These are phyloP conservation scores for Huntiella bhutanensis DNA, from an alignment of 2,329 filamentous ascomycete species.

Conservation along the genomic window DNA sequence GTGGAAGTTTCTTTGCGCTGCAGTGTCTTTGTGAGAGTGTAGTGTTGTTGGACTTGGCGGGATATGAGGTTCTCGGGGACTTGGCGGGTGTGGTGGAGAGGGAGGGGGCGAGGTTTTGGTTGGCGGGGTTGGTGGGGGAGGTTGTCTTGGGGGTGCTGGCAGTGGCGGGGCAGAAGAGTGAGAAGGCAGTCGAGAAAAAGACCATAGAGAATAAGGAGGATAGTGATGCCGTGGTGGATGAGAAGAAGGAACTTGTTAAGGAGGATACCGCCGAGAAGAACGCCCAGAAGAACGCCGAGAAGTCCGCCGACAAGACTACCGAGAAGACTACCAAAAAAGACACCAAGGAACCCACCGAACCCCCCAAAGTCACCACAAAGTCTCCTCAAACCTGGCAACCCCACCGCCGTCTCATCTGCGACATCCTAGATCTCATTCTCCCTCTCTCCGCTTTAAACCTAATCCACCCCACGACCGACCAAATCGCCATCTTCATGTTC, in stretches of 20 bases:
- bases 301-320: not conserved
- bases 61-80: slow-evolving; percentile 25
- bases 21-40: slow-evolving; percentile 49
- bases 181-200: slow-evolving; percentile 12
- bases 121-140: slow-evolving; percentile 38
- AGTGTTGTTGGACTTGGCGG: slow-evolving; percentile 36
- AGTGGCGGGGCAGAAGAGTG: slow-evolving; percentile 22
- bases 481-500: slow-evolving; percentile 29
- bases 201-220: slow-evolving; percentile 13
- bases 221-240: slow-evolving; percentile 15
- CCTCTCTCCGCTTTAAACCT: no score
- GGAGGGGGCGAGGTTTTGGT: slow-evolving; percentile 53
- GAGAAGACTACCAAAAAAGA: not conserved
- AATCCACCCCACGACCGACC: no score
- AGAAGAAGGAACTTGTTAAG: slow-evolving; percentile 19
- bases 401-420: slow-evolving; percentile 26
- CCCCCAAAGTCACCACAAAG: no score
- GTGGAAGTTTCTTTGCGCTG: slow-evolving; percentile 39
- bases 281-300: not conserved
- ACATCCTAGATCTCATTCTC: slow-evolving; percentile 42
- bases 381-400: no score
- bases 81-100: slow-evolving; percentile 28
- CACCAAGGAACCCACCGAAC: no score
- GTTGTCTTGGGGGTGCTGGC: slow-evolving; percentile 25
- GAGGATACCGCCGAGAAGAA: slow-evolving; percentile 12